These are phyloP conservation scores for Fusarium beomiforme DNA, from an alignment of 2,329 filamentous ascomycete genomes.

Conservation along the genomic window DNA sequence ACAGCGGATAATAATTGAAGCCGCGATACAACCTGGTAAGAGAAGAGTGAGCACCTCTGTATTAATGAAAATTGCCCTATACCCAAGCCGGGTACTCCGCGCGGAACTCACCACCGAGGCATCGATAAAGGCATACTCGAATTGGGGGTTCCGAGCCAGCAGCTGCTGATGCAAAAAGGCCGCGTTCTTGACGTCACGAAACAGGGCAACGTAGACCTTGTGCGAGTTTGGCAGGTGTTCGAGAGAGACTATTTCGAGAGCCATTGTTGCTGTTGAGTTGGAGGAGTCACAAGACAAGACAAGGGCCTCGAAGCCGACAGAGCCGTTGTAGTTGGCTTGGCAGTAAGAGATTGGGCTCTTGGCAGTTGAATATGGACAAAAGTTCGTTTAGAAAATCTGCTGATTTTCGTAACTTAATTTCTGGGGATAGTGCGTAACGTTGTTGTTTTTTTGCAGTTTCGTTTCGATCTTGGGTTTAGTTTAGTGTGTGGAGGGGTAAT, in stretches of 20 bases:
- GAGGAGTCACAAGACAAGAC: background rate
- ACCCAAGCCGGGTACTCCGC: conserved; percentile 21
- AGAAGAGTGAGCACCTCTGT: background rate
- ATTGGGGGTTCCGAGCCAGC: conserved; percentile 82
- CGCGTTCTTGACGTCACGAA: conserved; percentile 80
- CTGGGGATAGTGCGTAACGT: conserved; percentile 12
- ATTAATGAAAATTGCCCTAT: conserved; percentile 16
- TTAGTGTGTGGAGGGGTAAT: conserved; percentile 43
- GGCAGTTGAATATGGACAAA: conserved; percentile 1
- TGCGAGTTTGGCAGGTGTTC: conserved; percentile 78
- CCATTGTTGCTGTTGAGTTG: conserved; percentile 49
- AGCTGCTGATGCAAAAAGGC: conserved; percentile 83
- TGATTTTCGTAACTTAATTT: conserved; percentile 9
- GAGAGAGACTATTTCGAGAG: conserved; percentile 74
- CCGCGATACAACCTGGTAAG: conserved; percentile 72
- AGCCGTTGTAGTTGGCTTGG: conserved; percentile 7
- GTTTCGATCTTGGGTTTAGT: conserved; percentile 20
- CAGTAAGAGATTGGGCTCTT: background rate
- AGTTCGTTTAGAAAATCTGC: background rate
- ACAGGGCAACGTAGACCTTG: conserved; percentile 78
- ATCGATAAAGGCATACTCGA: conserved; percentile 95
- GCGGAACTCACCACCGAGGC: conserved; percentile 72
- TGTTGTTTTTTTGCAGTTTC: conserved; percentile 19
- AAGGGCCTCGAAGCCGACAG: conserved; percentile 3
- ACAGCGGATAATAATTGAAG: conserved; percentile 78